A percentile compares a stretch with the other conserved stretches of the same genome.
Evolutionary conservation across 2,329 filamentous ascomycete species (phyloP).

Genomic region (Calonectria crousiana): DNA sequence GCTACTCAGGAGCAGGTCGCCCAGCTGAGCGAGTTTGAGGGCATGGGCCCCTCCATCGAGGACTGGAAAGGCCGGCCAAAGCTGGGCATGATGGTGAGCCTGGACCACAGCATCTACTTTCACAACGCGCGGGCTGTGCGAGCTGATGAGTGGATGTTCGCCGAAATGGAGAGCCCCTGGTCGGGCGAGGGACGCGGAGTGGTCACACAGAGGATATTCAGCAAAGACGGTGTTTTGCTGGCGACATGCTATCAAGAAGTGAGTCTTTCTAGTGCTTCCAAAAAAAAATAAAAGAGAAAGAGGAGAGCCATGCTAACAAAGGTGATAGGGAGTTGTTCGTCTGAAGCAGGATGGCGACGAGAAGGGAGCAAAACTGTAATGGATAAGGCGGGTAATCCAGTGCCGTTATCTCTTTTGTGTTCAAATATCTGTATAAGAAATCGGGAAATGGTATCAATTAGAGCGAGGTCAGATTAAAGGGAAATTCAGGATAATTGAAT

Average conservation of each 20-base stretch:
- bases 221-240: constrained; percentile 76
- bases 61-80: constrained; percentile 65
- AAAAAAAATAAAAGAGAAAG: too few relatives aligned
- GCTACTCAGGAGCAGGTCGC: constrained; percentile 53
- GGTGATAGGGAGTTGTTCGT: constrained; percentile 61
- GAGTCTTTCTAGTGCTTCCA: constrained; percentile 39
- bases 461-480: neutral
- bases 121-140: constrained; percentile 69
- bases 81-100: constrained; percentile 86
- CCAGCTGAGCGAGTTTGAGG: constrained; percentile 57
- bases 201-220: constrained; percentile 81
- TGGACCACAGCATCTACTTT: constrained; percentile 82
- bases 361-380: constrained; percentile 50
- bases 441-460: neutral
- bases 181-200: constrained; percentile 81
- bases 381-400: neutral
- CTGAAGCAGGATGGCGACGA: constrained; percentile 57
- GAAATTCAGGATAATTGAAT: neutral
- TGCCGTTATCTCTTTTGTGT: neutral
- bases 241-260: constrained; percentile 87
- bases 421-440: neutral
- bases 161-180: constrained; percentile 86
- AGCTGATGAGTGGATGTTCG: constrained; percentile 82
- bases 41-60: constrained; percentile 54
- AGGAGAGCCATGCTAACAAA: constrained; percentile 34